Evolutionary conservation across 805 yeast genomes (phyloP).

Genomic region (Yueomyces sinensis): DNA sequence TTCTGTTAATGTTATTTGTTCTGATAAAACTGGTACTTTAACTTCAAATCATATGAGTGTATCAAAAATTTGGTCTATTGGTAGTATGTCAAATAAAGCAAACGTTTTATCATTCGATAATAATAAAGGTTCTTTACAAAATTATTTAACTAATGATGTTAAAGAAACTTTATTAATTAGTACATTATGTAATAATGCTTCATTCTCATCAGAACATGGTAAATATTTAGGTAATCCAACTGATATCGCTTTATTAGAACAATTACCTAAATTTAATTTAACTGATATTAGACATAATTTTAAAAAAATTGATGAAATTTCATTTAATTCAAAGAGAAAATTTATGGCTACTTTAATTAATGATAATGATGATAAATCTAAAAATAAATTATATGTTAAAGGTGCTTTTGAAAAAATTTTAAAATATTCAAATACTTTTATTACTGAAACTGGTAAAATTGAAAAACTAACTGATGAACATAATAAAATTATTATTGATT

Average conservation of each 20-base stretch:
- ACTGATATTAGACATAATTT: constrained; percentile 51
- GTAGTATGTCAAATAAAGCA: constrained; percentile 31
- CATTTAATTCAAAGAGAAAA: constrained; percentile 75
- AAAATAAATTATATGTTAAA: constrained; percentile 55
- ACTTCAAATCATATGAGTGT: constrained; percentile 90
- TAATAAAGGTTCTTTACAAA: constrained; percentile 26
- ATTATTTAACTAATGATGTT: constrained; percentile 41
- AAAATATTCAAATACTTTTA: constrained; percentile 43
- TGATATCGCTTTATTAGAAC: constrained; percentile 80
- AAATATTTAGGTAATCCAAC: constrained; percentile 85
- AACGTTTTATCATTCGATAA: constrained; percentile 31
- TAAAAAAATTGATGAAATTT: constrained; percentile 56
- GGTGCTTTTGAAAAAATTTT: constrained; percentile 82
- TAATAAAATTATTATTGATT: constrained; percentile 33
- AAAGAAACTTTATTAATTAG: constrained; percentile 48
- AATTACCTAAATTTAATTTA: constrained; percentile 53
- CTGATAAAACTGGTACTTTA: constrained; percentile 84
- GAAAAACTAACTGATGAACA: constrained; percentile 44
- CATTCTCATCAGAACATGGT: constrained; percentile 53
- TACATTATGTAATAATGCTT: constrained; percentile 63
- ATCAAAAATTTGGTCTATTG: constrained; percentile 68
- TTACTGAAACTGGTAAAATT: constrained; percentile 43
- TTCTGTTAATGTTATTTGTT: constrained; percentile 83
- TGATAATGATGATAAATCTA: constrained; percentile 44
- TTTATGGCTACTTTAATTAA: constrained; percentile 74